A percentile compares a stretch with the other conserved stretches of the same genome.
Evolutionary conservation across 179 eudicot species (phyloP).

Genomic region (Sideroxylon spinosum): DNA sequence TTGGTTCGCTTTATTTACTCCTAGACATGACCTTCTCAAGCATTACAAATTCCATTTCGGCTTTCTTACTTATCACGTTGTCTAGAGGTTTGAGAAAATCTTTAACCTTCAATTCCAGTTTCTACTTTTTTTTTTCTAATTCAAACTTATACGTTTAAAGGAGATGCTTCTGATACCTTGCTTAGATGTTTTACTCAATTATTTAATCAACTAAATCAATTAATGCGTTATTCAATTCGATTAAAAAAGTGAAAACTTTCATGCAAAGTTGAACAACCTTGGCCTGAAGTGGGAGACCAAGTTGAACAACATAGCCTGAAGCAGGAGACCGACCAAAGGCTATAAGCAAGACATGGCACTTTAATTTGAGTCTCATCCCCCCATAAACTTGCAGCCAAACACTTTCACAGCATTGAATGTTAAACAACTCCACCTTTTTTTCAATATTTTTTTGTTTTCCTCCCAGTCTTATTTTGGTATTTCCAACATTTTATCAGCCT

Average conservation of each 20-base stretch:
- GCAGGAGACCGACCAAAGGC: too few relatives aligned
- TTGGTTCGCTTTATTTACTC: not conserved
- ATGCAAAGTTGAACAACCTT: not conserved
- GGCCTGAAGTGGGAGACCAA: too few relatives aligned
- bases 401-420: slow-evolving; percentile 5
- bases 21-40: not conserved
- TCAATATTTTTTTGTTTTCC: not conserved
- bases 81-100: not conserved
- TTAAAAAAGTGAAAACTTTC: not conserved
- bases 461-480: not conserved
- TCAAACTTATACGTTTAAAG: not conserved
- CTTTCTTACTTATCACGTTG: not conserved
- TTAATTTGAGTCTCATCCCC: slow-evolving; percentile 3
- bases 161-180: not conserved
- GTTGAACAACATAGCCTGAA: too few relatives aligned
- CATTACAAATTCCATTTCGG: not conserved
- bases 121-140: not conserved
- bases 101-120: not conserved
- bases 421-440: not conserved
- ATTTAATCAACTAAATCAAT: not conserved
- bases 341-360: not conserved
- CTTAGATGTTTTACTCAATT: not conserved
- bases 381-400: not conserved
- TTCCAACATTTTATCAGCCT: not conserved
- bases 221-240: not conserved